Percentiles rank a stretch among this genome's conserved stretches.
These are phyloP conservation scores for Onygenales sp. DNA, from an alignment of 2,329 filamentous ascomycete genomes.

Conservation along the genomic window DNA sequence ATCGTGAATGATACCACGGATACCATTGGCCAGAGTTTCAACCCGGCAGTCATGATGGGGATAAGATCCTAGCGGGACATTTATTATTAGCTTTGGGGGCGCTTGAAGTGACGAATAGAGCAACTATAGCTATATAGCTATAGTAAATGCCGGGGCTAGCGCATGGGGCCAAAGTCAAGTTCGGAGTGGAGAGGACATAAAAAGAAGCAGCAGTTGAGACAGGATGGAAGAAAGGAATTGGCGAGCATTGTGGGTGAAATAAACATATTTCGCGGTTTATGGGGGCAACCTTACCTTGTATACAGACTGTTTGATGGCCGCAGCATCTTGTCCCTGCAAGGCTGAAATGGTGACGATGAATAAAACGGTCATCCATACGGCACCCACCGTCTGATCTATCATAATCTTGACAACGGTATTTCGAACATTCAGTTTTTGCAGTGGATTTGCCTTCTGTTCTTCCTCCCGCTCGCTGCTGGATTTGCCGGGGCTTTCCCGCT, in stretches of 20 bases:
- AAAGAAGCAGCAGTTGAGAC: no score
- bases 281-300: conserved; percentile 22
- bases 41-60: conserved; percentile 27
- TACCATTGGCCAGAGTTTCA: conserved; percentile 33
- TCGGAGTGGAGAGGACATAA: no score
- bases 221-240: no score
- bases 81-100: background rate
- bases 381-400: conserved; percentile 50
- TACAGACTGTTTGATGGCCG: conserved; percentile 23
- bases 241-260: background rate
- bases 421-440: conserved; percentile 17
- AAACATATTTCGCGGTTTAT: background rate
- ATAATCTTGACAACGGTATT: conserved; percentile 44
- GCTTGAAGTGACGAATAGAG: no score
- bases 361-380: conserved; percentile 45
- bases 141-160: no score
- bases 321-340: conserved; percentile 29
- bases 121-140: no score
- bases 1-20: conserved; percentile 30
- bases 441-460: conserved; percentile 12
- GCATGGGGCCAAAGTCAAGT: no score
- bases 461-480: background rate
- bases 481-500: background rate
- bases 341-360: conserved; percentile 48
- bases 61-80: conserved; percentile 22